Conservation (phyloP, 2,329 filamentous ascomycete genomes). For the Epichloe gansuensis region DNA sequence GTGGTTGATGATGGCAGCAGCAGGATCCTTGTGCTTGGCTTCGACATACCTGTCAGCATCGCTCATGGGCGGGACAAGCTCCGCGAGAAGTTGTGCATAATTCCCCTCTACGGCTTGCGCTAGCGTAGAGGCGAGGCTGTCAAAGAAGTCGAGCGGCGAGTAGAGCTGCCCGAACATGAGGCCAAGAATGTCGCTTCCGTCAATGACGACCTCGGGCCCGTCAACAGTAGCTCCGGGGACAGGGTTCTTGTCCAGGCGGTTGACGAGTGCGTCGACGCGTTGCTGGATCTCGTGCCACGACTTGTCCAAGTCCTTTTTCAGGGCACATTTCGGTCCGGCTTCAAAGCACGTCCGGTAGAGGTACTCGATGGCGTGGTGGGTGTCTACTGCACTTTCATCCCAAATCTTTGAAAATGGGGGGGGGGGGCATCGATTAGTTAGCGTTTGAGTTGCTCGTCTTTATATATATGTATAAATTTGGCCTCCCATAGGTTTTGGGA, state of each 20-base stretch:
- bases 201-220: conserved; percentile 12
- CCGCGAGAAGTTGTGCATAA: neutral
- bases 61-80: neutral
- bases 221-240: conserved; percentile 9
- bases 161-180: conserved; percentile 17
- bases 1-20: neutral
- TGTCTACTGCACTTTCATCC: conserved; percentile 19
- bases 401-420: conserved; percentile 10
- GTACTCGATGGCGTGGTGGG: conserved; percentile 14
- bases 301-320: neutral
- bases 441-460: too few relatives aligned
- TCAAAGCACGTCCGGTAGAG: conserved; percentile 21
- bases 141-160: conserved; percentile 11
- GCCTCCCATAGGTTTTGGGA: too few relatives aligned
- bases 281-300: conserved; percentile 5
- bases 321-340: conserved; percentile 5
- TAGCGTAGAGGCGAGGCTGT: conserved; percentile 3
- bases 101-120: conserved; percentile 1
- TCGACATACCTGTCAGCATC: neutral
- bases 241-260: conserved; percentile 12
- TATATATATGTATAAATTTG: too few relatives aligned
- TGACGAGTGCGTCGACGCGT: conserved; percentile 15
- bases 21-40: neutral
- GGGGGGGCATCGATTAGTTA: too few relatives aligned
- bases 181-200: conserved; percentile 7